Base-by-base conservation (phyloP, 257 asterid species). In the Plectranthus barbatus region DNA sequence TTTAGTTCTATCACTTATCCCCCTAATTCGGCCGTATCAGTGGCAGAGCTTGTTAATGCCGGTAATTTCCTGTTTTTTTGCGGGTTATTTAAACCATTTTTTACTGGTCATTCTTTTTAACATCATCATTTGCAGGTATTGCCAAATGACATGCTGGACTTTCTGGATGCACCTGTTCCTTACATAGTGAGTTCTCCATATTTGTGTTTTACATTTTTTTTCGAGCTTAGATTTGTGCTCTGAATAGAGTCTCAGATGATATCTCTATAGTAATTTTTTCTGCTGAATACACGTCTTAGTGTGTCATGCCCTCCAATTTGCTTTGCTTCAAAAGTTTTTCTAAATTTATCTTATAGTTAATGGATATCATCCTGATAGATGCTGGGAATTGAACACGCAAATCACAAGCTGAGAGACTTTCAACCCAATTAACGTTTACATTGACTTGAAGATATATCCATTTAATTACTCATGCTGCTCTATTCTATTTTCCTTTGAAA, bases 31-130 rank as follows among this genome's bases (percentile, higher is more conserved):
- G 51, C 99, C 99, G 56, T 93, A 84, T 74, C 96, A 82, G 80
- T 93, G 97, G 97, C 97, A 93, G 78, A 93, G 99, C 87, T 83
- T 81, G 77, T 74, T 93, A 56, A 86, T 90, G 97, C 99, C 99
- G 62, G 99, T 93, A 93, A 47, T 53, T 60, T 62, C 68, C 67
- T 75, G 51, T 66, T 68, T 55, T n/a, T 65, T 23, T 74, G 5
- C 29, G 33, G 47, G 14, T 67, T 64, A 18, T 51, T 36, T 47
- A 55, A 54, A 57, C 62, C 13, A n/a, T 17, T 55, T 65, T 57
- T 52, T 53, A 69, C 68, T n/a, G n/a, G 41, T 41, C 36, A 51
- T 76, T 18, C 29, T 59, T 44, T 51, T 56, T 73, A 41, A 75
- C 49, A 19, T 14, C 39, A 44, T 45, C 37, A n/a, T 75, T 68